Evolutionary conservation across 148 eudicot genomes (phyloP).

Genomic region (Chenopodium quinoa): DNA sequence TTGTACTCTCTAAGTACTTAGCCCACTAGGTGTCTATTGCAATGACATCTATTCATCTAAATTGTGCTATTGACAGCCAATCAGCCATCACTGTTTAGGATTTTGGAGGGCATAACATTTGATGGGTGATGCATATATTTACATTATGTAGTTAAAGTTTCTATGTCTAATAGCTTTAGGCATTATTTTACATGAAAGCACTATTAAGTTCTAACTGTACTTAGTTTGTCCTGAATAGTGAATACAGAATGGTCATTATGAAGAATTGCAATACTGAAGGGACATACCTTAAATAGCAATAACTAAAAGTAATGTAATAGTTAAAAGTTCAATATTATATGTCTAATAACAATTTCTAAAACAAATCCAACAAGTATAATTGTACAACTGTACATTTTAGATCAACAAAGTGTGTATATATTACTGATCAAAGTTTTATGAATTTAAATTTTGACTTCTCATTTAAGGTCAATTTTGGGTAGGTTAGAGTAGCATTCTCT

Average conservation of each 20-base stretch:
- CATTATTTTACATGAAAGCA: not conserved
- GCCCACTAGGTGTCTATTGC: not conserved
- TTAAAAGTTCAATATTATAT: not conserved
- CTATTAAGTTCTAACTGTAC: not conserved
- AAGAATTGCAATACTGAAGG: not conserved
- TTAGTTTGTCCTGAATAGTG: not conserved
- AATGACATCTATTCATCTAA: not conserved
- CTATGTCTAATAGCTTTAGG: not conserved
- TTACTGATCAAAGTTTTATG: not conserved
- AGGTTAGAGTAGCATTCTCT: not conserved
- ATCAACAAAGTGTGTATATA: not conserved
- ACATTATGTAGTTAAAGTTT: not conserved
- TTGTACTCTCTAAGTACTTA: not conserved
- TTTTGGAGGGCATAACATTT: not conserved
- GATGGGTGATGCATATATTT: not conserved
- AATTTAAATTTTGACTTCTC: not conserved
- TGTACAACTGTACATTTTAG: not conserved
- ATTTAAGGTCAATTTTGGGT: not conserved
- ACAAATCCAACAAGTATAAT: not conserved
- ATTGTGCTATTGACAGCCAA: not conserved
- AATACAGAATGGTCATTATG: not conserved
- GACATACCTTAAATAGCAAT: not conserved
- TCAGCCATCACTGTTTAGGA: not conserved
- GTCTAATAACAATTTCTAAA: not conserved
- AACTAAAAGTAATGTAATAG: not conserved